Percentiles rank a stretch among this genome's conserved stretches.
phyloP scores from a whole-genome alignment of 345 rosid genomes.

The Brassica cretica region DNA sequence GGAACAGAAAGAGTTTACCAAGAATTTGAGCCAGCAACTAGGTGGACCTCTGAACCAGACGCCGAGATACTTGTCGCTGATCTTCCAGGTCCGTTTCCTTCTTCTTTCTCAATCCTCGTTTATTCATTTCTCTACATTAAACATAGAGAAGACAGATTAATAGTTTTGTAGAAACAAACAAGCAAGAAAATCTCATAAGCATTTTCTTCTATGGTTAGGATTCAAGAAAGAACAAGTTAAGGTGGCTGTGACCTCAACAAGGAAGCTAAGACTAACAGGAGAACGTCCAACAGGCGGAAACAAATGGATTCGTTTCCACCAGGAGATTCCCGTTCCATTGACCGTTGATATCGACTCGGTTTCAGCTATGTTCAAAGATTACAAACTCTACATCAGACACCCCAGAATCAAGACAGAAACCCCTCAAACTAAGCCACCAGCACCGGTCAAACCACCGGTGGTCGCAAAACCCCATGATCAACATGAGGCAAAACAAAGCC shows the following conservation, averaged over 20 bases:
- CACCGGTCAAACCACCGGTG: constrained; percentile 33
- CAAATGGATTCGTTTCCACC: constrained; percentile 42
- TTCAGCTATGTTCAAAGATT: constrained; percentile 40
- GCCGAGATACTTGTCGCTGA: constrained; percentile 39
- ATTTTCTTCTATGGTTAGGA: constrained; percentile 34
- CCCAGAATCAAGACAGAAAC: constrained; percentile 34
- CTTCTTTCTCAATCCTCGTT: constrained; percentile 11
- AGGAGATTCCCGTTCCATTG: constrained; percentile 34
- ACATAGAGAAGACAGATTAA: background rate
- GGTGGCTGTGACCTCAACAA: constrained; percentile 34
- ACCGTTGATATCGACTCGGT: constrained; percentile 33
- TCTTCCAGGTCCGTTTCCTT: constrained; percentile 39
- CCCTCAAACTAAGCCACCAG: constrained; percentile 33
- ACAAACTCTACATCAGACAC: constrained; percentile 41
- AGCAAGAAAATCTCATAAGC: background rate
- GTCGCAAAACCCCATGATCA: constrained; percentile 20
- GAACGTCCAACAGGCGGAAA: constrained; percentile 40
- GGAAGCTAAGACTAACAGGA: constrained; percentile 39
- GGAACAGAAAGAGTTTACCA: constrained; percentile 35
- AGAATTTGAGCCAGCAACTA: constrained; percentile 33
- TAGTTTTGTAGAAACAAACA: background rate
- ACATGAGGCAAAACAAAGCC: constrained; percentile 21
- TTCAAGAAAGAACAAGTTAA: constrained; percentile 43
- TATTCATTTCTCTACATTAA: constrained; percentile 7
- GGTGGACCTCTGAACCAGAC: constrained; percentile 41